Percentiles rank a stretch among this genome's conserved stretches.
Conservation (phyloP, 129 eudicot genomes). For the Flaveria robusta region DNA sequence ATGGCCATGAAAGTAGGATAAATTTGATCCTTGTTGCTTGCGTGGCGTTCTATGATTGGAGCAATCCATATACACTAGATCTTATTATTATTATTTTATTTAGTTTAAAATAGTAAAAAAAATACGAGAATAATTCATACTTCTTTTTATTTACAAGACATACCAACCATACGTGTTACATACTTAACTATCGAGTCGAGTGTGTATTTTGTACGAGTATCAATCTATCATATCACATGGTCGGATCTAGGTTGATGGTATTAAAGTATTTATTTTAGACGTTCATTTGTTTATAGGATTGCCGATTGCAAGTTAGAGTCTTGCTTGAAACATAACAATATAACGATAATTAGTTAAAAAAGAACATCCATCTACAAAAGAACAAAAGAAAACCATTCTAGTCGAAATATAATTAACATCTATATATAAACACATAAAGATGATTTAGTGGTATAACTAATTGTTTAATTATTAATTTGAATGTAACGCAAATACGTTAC, state of each 20-base stretch:
- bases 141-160: background rate
- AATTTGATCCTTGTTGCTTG: slow-evolving; percentile 57
- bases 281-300: background rate
- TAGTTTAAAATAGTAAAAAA: background rate
- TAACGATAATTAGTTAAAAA: no score
- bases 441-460: no score
- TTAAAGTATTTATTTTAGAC: background rate
- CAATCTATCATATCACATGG: background rate
- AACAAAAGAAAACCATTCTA: no score
- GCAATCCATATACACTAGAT: slow-evolving; percentile 50
- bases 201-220: background rate
- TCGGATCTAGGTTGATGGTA: background rate
- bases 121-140: background rate
- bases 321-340: no score
- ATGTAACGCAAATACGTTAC: no score
- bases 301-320: no score
- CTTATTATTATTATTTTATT: slow-evolving; percentile 20
- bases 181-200: background rate
- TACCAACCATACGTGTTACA: background rate
- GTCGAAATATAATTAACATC: no score
- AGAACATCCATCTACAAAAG: no score
- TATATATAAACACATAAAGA: no score
- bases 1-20: slow-evolving; percentile 54
- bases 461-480: no score
- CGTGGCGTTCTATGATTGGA: slow-evolving; percentile 58